Conservation (phyloP, 306 rosid species). For the Quercus mongolica region DNA sequence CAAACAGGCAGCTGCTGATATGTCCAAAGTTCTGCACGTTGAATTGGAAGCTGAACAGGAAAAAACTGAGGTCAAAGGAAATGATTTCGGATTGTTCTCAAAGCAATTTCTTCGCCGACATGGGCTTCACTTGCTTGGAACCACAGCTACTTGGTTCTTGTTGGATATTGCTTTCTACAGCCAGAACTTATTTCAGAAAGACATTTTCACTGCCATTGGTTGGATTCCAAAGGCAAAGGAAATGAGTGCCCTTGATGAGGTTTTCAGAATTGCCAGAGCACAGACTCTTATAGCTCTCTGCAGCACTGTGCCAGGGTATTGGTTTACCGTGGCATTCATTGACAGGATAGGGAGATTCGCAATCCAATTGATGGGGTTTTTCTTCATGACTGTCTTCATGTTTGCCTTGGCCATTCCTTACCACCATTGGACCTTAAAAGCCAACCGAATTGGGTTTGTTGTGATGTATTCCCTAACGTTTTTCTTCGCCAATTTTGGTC, state of each 20-base stretch:
- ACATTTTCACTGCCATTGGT: conserved; percentile 77
- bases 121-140: conserved; percentile 77
- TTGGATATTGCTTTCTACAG: conserved; percentile 86
- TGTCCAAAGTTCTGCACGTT: conserved; percentile 74
- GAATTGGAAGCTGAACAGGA: conserved; percentile 49
- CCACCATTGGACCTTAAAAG: conserved; percentile 68
- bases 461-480: conserved; percentile 80
- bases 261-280: conserved; percentile 66
- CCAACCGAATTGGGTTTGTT: conserved; percentile 69
- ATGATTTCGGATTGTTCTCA: conserved; percentile 63
- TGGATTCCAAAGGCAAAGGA: conserved; percentile 72
- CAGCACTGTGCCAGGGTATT: conserved; percentile 86
- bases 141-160: conserved; percentile 76
- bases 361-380: conserved; percentile 77
- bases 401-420: conserved; percentile 83
- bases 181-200: conserved; percentile 89
- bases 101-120: conserved; percentile 52
- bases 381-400: conserved; percentile 92
- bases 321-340: conserved; percentile 82
- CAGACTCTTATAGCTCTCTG: conserved; percentile 86
- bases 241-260: conserved; percentile 83
- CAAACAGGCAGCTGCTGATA: conserved; percentile 70
- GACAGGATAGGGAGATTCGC: conserved; percentile 65
- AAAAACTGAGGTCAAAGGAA: conserved; percentile 26
- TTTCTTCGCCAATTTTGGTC: conserved; percentile 89